Evolutionary conservation across 1,139 yeast genomes (phyloP).

Genomic region (Candida sp.): DNA sequence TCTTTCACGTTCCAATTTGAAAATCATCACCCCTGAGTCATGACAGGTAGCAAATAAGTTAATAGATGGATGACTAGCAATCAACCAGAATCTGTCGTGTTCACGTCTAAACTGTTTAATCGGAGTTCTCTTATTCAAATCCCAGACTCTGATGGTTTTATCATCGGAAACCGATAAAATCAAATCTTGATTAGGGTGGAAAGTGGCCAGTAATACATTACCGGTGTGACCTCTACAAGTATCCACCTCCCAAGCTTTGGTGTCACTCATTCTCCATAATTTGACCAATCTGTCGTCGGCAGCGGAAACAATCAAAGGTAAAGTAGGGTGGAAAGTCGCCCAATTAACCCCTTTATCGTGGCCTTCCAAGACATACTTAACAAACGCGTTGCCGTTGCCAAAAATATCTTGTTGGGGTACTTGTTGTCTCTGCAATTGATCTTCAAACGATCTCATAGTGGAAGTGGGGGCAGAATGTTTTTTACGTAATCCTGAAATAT

Average conservation of each 20-base stretch:
- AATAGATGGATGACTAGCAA: conserved; percentile 84
- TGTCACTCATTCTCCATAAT: conserved; percentile 97
- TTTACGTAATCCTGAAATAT: conserved; percentile 91
- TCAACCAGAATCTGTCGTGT: conserved; percentile 91
- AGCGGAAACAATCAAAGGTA: conserved; percentile 93
- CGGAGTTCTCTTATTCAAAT: conserved; percentile 87
- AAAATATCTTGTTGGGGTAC: conserved; percentile 87
- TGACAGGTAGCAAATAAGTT: conserved; percentile 96
- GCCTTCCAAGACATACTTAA: conserved; percentile 94
- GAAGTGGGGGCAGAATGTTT: conserved; percentile 86
- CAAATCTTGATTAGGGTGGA: conserved; percentile 92
- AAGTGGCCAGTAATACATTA: conserved; percentile 83
- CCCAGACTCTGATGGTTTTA: conserved; percentile 98
- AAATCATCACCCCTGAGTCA: conserved; percentile 97
- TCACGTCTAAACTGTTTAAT: conserved; percentile 95
- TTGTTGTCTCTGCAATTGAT: conserved; percentile 71
- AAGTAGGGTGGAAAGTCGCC: conserved; percentile 97
- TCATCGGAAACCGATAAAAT: conserved; percentile 95
- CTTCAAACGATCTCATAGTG: conserved; percentile 61
- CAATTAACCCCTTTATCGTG: conserved; percentile 98
- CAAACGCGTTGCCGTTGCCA: conserved; percentile 92
- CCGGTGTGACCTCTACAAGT: conserved; percentile 98
- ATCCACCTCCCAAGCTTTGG: conserved; percentile 99
- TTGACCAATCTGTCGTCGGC: conserved; percentile 96
- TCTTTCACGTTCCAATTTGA: conserved; percentile 95